These are phyloP conservation scores for Tulasnella sp. DNA, from an alignment of 768 basidiomycete genomes.

Conservation along the genomic window DNA sequence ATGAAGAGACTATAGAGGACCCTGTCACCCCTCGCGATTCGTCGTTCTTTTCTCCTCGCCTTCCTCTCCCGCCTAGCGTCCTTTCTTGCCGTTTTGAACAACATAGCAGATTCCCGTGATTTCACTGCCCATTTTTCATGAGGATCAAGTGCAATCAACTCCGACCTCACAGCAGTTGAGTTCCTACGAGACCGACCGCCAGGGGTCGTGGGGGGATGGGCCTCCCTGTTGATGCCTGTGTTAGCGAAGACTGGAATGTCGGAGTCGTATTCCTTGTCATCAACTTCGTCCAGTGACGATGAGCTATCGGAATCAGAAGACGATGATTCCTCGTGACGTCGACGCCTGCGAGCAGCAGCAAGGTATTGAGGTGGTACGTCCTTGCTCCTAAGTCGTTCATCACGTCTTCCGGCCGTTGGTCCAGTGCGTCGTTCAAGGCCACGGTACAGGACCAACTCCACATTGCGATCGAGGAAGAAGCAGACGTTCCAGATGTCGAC, in stretches of 20 bases:
- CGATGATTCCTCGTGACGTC: neutral
- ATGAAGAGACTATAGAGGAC: constrained; percentile 6
- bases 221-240: neutral
- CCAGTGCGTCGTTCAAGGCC: constrained; percentile 71
- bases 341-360: neutral
- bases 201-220: neutral
- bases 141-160: neutral
- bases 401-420: constrained; percentile 38
- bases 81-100: constrained; percentile 5
- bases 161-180: constrained; percentile 1
- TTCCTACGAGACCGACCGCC: constrained; percentile 4
- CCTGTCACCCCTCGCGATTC: constrained; percentile 1
- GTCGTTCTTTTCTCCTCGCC: neutral
- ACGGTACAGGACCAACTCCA: constrained; percentile 71
- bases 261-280: constrained; percentile 20
- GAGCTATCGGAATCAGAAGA: neutral
- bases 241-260: constrained; percentile 10
- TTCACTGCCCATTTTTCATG: constrained; percentile 12
- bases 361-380: constrained; percentile 6
- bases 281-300: constrained; percentile 8
- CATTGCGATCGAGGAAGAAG: constrained; percentile 60
- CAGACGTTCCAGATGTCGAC: constrained; percentile 67
- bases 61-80: constrained; percentile 11
- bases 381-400: constrained; percentile 39
- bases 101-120: constrained; percentile 2